Base-by-base conservation (phyloP, 805 yeast genomes). In the Candida montana region DNA sequence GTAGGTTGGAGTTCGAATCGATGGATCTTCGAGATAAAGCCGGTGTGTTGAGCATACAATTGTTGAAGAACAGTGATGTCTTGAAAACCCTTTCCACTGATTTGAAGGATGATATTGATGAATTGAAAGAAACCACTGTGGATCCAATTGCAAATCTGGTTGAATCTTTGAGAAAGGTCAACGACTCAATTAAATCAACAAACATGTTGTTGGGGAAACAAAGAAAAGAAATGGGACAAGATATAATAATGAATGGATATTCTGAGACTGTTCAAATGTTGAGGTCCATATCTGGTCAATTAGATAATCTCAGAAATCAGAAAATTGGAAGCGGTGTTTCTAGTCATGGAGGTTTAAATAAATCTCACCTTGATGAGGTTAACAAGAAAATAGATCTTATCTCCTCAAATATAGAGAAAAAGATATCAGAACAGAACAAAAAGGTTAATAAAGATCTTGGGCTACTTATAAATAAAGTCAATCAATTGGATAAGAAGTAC, bases 1-100 rank as follows among this genome's bases (percentile, higher is more conserved):
- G 73, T 5, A 64, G 68, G 28, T 51, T 75, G 16, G 81, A 75
- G 46, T 44, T 74, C 39, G 80, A 75, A 44, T 62, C 71, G 12
- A 57, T 69, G 2, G 76, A 70, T 24, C 49, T 71, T 20, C 55
- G 74, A 32, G 63, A 64, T 11, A 56, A 59, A 26, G 49, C 55
- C 5, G 49, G 39, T 17, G 38, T 39, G 13, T 39, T 53, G 34
- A 40, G 42, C 8, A n/a, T 26, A 4, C 52, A 47, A 37, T 42
- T 54, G 17, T 12, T 35, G 8, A 38, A 42, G n/a, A 50, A 48
- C 28, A 49, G 47, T 30, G 33, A 37, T 15, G 15, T 33, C 7
- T 33, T 44, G 11, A 27, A 42, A 31, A 23, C 17, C 8, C 34
- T 39, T 18, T n/a, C 30, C 6, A 20, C 15, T 4, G 17, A 15